phyloP scores from a whole-genome alignment of 441 rosid species.

The Adansonia grandidieri region DNA sequence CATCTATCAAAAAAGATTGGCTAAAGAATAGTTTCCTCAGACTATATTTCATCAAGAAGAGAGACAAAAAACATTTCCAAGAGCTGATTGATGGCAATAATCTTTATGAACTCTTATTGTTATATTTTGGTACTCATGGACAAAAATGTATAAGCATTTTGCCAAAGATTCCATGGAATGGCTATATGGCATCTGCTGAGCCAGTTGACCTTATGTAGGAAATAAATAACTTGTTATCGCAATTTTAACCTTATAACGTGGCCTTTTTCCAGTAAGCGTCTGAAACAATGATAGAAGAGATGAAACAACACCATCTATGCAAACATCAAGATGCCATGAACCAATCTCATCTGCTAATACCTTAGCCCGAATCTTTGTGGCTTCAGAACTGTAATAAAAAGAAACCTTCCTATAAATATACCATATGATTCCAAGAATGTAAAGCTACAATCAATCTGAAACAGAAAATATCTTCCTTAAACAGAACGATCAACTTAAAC shows the following conservation, averaged over 20 bases:
- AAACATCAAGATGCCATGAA: slow-evolving; percentile 89
- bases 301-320: slow-evolving; percentile 85
- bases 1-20: neutral
- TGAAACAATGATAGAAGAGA: slow-evolving; percentile 78
- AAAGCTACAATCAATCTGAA: slow-evolving; percentile 24
- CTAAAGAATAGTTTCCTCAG: neutral
- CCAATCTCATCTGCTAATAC: slow-evolving; percentile 91
- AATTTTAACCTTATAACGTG: slow-evolving; percentile 72
- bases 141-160: neutral
- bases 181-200: slow-evolving; percentile 11
- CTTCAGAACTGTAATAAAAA: slow-evolving; percentile 64
- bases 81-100: slow-evolving; percentile 4
- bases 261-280: slow-evolving; percentile 86
- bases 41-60: slow-evolving; percentile 7
- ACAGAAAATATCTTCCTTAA: slow-evolving; percentile 22
- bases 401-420: slow-evolving; percentile 7
- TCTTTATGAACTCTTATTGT: neutral
- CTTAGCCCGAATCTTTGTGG: slow-evolving; percentile 78
- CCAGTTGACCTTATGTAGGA: neutral
- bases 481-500: slow-evolving; percentile 1
- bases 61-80: neutral
- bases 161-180: neutral
- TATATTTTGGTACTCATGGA: slow-evolving; percentile 2
- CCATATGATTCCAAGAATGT: neutral
- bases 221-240: slow-evolving; percentile 1